Percentiles rank a stretch among this genome's conserved stretches.
Conservation (phyloP, 176 grass and related monocot genomes). For the Aegilops tauschii region DNA sequence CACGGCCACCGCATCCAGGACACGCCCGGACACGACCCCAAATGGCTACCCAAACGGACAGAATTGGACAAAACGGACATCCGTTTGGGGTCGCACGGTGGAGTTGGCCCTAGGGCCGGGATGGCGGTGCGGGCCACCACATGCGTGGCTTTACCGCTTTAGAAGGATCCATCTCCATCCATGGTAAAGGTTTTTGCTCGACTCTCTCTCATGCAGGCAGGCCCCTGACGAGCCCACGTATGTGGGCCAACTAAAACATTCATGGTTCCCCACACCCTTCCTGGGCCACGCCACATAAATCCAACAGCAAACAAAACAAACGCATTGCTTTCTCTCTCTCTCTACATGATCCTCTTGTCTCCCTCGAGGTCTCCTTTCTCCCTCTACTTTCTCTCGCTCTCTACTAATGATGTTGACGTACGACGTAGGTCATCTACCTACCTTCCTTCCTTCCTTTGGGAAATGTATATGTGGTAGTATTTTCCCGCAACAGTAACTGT, state of each 20-base stretch:
- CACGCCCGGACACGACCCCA: too few species aligned
- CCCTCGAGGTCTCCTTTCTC: neutral
- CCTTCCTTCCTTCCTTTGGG: neutral
- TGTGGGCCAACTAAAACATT: conserved; percentile 35
- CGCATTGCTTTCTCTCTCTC: neutral
- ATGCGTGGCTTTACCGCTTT: conserved; percentile 30
- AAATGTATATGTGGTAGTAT: neutral
- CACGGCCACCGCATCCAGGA: too few species aligned
- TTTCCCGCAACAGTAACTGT: neutral
- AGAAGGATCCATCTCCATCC: conserved; percentile 89
- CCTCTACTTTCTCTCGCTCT: neutral
- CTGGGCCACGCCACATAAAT: conserved; percentile 66
- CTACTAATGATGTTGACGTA: neutral
- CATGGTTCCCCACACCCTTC: neutral
- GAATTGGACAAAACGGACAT: too few species aligned
- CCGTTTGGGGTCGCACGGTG: too few species aligned
- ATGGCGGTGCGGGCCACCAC: conserved; percentile 22
- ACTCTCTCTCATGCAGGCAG: neutral
- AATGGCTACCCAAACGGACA: too few species aligned
- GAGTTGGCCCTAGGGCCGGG: too few species aligned
- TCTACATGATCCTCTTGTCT: conserved; percentile 9
- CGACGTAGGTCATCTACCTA: neutral
- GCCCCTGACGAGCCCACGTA: conserved; percentile 23
- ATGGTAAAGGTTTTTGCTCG: conserved; percentile 29
- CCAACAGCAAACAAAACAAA: conserved; percentile 28